Evolutionary conservation across 2,329 filamentous ascomycete genomes (phyloP).

Genomic region (Alternaria ethzedia): DNA sequence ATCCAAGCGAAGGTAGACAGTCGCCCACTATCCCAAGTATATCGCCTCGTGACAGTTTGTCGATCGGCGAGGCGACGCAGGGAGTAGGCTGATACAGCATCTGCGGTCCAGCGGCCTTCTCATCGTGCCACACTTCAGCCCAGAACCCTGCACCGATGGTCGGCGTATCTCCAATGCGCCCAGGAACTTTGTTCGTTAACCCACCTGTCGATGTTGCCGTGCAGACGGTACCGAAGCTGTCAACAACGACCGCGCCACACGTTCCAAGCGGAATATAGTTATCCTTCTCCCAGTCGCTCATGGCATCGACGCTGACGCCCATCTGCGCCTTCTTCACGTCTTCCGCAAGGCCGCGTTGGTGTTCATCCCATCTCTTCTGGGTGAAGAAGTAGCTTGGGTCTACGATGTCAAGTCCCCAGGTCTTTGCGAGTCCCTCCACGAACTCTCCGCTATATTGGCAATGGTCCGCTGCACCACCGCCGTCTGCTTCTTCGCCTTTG

Average conservation of each 20-base stretch:
- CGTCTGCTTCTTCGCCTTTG: conserved; percentile 67
- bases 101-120: conserved; percentile 47
- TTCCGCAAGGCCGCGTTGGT: conserved; percentile 63
- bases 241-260: conserved; percentile 80
- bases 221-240: conserved; percentile 75
- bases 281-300: conserved; percentile 62
- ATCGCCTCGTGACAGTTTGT: conserved; percentile 40
- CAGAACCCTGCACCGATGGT: conserved; percentile 85
- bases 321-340: conserved; percentile 53
- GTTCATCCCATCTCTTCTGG: conserved; percentile 78
- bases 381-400: conserved; percentile 79
- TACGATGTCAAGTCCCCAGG: conserved; percentile 75
- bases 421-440: conserved; percentile 70
- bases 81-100: conserved; percentile 30
- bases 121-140: conserved; percentile 78
- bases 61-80: conserved; percentile 22
- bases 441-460: conserved; percentile 71
- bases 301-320: conserved; percentile 27
- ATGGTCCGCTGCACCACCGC: conserved; percentile 69
- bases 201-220: conserved; percentile 73
- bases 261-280: conserved; percentile 84
- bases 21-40: conserved; percentile 62
- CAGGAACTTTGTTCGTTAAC: conserved; percentile 86
- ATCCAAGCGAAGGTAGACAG: conserved; percentile 61
- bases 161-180: conserved; percentile 85